Percentiles rank a stretch among this genome's conserved stretches.
Conservation (phyloP, 129 eudicot genomes). For the Heracleum sosnowskyi region DNA sequence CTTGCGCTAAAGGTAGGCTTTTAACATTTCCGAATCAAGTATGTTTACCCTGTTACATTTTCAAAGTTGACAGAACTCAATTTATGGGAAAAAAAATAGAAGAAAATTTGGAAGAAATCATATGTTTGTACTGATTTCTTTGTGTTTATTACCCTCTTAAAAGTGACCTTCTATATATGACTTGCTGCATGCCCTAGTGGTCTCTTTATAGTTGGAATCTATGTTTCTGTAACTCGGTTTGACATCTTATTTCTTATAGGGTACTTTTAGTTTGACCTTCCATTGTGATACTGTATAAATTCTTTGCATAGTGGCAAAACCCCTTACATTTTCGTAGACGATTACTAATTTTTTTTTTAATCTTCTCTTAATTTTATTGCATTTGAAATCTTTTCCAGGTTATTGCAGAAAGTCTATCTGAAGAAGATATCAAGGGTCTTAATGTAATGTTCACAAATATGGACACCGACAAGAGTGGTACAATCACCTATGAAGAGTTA, state of each 20-base stretch:
- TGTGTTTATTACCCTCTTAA: background rate
- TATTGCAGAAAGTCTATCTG: constrained; percentile 25
- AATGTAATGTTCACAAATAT: constrained; percentile 23
- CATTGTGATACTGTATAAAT: background rate
- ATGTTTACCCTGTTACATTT: background rate
- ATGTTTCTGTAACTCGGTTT: too few species aligned
- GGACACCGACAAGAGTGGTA: constrained; percentile 25
- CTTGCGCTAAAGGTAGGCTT: constrained; percentile 41
- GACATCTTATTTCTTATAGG: background rate
- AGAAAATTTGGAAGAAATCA: background rate
- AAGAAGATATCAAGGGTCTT: constrained; percentile 29
- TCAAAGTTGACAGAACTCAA: background rate
- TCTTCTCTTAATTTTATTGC: background rate
- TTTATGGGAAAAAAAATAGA: too few species aligned
- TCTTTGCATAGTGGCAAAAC: background rate
- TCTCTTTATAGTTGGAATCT: background rate
- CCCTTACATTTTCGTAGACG: background rate
- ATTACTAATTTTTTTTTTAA: background rate
- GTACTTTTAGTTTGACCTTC: background rate
- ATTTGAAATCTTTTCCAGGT: constrained; percentile 14
- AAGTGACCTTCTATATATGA: background rate
- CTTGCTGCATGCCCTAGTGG: background rate
- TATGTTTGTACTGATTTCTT: background rate
- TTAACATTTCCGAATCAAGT: background rate
- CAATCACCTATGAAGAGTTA: constrained; percentile 28